These are phyloP conservation scores for Earliella scabrosa DNA, from an alignment of 1,284 basidiomycete genomes.

Conservation along the genomic window DNA sequence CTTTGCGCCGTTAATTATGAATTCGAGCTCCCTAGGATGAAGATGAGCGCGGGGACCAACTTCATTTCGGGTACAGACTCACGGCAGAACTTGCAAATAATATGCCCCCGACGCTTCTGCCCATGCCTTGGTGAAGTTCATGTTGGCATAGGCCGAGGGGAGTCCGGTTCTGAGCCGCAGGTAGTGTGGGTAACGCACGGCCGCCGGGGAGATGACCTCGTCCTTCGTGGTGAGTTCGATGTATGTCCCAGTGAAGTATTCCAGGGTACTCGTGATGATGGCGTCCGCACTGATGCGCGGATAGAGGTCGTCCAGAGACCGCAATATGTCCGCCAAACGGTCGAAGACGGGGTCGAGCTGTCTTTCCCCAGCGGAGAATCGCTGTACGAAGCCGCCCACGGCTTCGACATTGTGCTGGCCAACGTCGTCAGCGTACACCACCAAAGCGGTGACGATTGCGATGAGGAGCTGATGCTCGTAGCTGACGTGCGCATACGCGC, in stretches of 20 bases:
- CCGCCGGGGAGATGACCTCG: neutral
- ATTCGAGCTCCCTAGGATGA: too few relatives aligned
- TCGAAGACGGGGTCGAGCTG: neutral
- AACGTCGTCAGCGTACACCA: neutral
- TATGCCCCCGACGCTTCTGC: neutral
- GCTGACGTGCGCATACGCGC: neutral
- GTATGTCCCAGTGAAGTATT: neutral
- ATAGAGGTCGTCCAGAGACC: neutral
- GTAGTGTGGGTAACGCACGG: neutral
- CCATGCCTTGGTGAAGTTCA: conserved; percentile 6
- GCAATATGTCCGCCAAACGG: neutral
- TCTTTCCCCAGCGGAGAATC: neutral
- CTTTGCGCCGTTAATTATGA: too few relatives aligned
- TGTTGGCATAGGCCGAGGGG: neutral
- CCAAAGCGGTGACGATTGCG: neutral
- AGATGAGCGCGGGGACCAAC: too few relatives aligned
- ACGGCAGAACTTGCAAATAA: neutral
- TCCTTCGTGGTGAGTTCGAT: neutral
- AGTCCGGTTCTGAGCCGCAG: neutral
- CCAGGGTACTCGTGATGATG: neutral
- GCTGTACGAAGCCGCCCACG: neutral
- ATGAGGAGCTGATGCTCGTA: neutral
- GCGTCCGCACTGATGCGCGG: neutral
- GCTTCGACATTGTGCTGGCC: neutral
- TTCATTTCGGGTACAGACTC: too few relatives aligned